A percentile compares a stretch with the other conserved stretches of the same genome.
phyloP scores from a whole-genome alignment of 2,329 filamentous ascomycete genomes.

The Monosporascus sp. region DNA sequence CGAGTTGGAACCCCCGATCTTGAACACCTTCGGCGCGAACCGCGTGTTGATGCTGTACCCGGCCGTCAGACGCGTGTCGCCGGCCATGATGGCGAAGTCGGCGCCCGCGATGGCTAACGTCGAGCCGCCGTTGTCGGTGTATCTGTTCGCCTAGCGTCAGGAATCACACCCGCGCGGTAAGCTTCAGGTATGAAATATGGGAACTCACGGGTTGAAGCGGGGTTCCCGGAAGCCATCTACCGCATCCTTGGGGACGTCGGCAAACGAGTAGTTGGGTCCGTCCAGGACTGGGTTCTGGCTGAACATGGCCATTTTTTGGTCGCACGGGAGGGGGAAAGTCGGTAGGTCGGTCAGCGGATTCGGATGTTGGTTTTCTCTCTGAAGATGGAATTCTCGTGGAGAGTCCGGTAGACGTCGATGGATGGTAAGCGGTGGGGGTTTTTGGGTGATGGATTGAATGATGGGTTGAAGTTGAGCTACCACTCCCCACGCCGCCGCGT shows the following conservation, averaged over 20 bases:
- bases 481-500: constrained; percentile 16
- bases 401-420: constrained; percentile 2
- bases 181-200: background rate
- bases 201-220: constrained; percentile 82
- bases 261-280: constrained; percentile 64
- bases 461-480: constrained; percentile 11
- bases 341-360: background rate
- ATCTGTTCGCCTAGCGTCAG: constrained; percentile 45
- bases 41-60: constrained; percentile 99
- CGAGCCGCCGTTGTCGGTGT: constrained; percentile 96
- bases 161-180: background rate
- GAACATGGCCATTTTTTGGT: constrained; percentile 57
- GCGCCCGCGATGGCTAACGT: constrained; percentile 91
- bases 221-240: constrained; percentile 62
- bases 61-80: constrained; percentile 90
- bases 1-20: constrained; percentile 85
- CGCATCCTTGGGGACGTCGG: constrained; percentile 50
- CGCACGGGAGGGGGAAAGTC: background rate
- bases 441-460: constrained; percentile 5
- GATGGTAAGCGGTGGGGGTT: background rate
- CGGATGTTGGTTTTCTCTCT: background rate
- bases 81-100: constrained; percentile 93
- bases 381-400: constrained; percentile 1
- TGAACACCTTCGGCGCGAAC: constrained; percentile 93
- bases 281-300: constrained; percentile 65